Evolutionary conservation across 495 filamentous ascomycete genomes (phyloP).

Genomic region (Corynascus novoguineensis): DNA sequence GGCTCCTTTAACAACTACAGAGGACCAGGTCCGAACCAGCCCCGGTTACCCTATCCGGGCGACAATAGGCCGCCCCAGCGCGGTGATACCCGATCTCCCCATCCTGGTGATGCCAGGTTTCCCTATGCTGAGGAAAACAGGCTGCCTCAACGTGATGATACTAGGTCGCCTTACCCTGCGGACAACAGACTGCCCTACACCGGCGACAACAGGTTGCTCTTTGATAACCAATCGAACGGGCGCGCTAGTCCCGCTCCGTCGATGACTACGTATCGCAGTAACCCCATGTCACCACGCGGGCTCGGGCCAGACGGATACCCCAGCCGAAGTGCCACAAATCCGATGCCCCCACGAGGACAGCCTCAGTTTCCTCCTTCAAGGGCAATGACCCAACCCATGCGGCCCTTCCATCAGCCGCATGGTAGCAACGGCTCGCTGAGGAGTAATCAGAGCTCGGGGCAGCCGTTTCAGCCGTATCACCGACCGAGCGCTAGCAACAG

Average conservation of each 20-base stretch:
- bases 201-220: not conserved
- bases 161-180: not conserved
- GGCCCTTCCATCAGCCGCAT: slow-evolving; percentile 23
- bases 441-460: not conserved
- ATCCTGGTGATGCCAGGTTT: not conserved
- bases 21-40: slow-evolving; percentile 21
- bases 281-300: slow-evolving; percentile 30
- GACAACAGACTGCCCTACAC: slow-evolving; percentile 5
- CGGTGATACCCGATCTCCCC: not conserved
- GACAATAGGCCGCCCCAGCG: slow-evolving; percentile 7
- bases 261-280: slow-evolving; percentile 28
- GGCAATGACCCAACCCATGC: slow-evolving; percentile 49
- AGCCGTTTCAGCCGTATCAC: slow-evolving; percentile 14
- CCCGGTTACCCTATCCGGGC: slow-evolving; percentile 4
- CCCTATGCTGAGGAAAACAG: slow-evolving; percentile 10
- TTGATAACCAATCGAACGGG: slow-evolving; percentile 6
- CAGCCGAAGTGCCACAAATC: slow-evolving; percentile 37
- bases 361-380: slow-evolving; percentile 37
- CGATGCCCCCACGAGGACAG: slow-evolving; percentile 26
- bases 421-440: slow-evolving; percentile 18
- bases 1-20: slow-evolving; percentile 26
- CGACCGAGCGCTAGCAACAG: slow-evolving; percentile 27
- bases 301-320: slow-evolving; percentile 28
- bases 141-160: not conserved
- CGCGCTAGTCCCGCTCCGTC: slow-evolving; percentile 28